These are phyloP conservation scores for Exophiala bonariae DNA, from an alignment of 2,329 filamentous ascomycete genomes.

Conservation along the genomic window DNA sequence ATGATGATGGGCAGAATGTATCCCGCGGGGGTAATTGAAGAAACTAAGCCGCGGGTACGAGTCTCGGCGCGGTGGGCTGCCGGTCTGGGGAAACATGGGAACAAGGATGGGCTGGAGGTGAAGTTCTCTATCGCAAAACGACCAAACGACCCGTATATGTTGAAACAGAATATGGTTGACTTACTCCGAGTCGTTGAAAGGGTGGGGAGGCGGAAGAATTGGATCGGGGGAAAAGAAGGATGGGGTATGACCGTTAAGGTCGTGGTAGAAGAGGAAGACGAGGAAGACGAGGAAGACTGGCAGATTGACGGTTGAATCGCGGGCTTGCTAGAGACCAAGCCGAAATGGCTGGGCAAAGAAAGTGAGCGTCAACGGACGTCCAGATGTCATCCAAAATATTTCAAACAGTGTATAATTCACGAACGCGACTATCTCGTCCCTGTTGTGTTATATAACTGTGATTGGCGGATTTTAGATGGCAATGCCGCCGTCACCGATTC, in stretches of 20 bases:
- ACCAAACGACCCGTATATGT: constrained; percentile 34
- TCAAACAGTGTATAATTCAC: too few relatives aligned
- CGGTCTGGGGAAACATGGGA: constrained; percentile 39
- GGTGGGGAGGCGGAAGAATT: constrained; percentile 62
- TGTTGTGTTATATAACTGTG: too few relatives aligned
- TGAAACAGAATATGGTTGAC: constrained; percentile 40
- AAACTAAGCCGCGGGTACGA: constrained; percentile 37
- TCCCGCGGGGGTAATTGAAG: constrained; percentile 55
- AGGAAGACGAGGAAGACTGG: constrained; percentile 1
- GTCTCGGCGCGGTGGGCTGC: constrained; percentile 44
- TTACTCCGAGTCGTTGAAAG: constrained; percentile 48
- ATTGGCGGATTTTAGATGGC: too few relatives aligned
- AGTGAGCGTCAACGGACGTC: too few relatives aligned
- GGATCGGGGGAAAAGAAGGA: constrained; percentile 39
- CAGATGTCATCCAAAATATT: too few relatives aligned
- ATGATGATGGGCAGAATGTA: constrained; percentile 59
- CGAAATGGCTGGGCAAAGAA: too few relatives aligned
- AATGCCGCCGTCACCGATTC: too few relatives aligned
- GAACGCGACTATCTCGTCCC: too few relatives aligned
- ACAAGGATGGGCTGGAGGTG: constrained; percentile 45
- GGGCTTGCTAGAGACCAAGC: too few relatives aligned
- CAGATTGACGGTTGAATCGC: too few relatives aligned
- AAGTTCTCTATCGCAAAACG: constrained; percentile 44
- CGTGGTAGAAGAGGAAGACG: constrained; percentile 14
- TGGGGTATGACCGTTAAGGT: constrained; percentile 22